Conservation (phyloP, 2,329 filamentous ascomycete species). For the Zymoseptoria ardabiliae region DNA sequence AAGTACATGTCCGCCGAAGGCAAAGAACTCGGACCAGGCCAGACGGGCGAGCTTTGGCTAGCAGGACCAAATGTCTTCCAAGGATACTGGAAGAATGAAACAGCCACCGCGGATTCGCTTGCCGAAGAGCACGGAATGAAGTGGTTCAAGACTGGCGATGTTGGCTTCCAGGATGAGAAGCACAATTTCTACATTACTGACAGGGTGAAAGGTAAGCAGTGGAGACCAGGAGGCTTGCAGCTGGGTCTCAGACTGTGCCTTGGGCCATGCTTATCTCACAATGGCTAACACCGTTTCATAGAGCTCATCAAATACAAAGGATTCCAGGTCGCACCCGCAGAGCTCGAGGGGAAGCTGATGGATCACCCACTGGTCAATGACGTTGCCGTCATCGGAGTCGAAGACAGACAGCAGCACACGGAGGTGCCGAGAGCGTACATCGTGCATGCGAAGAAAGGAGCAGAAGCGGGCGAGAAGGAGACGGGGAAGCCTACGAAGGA, state of each 20-base stretch:
- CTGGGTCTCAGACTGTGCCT: too few relatives aligned
- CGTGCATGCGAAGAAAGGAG: slow-evolving; percentile 32
- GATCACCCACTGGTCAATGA: slow-evolving; percentile 38
- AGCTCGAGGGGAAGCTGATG: slow-evolving; percentile 41
- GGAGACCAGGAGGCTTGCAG: too few relatives aligned
- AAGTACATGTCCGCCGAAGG: slow-evolving; percentile 63
- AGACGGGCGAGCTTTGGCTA: slow-evolving; percentile 57
- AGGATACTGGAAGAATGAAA: slow-evolving; percentile 69
- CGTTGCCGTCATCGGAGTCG: slow-evolving; percentile 41
- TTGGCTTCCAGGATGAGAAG: slow-evolving; percentile 67
- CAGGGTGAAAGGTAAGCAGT: slow-evolving; percentile 51
- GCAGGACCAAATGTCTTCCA: slow-evolving; percentile 74
- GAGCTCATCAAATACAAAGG: slow-evolving; percentile 54
- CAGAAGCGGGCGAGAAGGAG: slow-evolving; percentile 25
- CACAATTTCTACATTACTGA: slow-evolving; percentile 89
- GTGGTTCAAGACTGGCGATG: slow-evolving; percentile 86
- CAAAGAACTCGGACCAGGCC: slow-evolving; percentile 54
- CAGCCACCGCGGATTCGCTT: slow-evolving; percentile 63
- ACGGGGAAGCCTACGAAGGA: slow-evolving; percentile 12
- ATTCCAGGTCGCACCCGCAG: slow-evolving; percentile 44
- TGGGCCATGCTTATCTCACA: too few relatives aligned
- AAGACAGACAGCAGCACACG: slow-evolving; percentile 39
- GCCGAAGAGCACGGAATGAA: slow-evolving; percentile 49
- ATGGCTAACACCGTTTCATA: too few relatives aligned
- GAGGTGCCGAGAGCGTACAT: slow-evolving; percentile 42